A percentile compares a stretch with the other conserved stretches of the same genome.
Conservation (phyloP, 768 basidiomycete species). For the Paxillus rubicundulus region DNA sequence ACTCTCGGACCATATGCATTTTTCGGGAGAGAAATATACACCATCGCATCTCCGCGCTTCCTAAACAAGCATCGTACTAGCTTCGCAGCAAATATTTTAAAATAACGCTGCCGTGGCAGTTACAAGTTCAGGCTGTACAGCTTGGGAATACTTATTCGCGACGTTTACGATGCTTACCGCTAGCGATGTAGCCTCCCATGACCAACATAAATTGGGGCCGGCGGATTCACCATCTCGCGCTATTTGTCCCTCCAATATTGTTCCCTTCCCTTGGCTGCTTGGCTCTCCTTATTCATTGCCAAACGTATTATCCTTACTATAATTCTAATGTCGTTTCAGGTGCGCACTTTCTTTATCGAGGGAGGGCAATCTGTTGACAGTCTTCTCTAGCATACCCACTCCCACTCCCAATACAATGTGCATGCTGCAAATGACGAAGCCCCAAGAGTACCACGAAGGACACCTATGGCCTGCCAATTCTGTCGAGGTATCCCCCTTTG, state of each 20-base stretch:
- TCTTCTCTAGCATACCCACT: conserved; percentile 12
- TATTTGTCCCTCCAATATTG: conserved; percentile 11
- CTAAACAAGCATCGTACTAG: conserved; percentile 25
- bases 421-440: conserved; percentile 18
- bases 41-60: conserved; percentile 4
- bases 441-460: conserved; percentile 41
- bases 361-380: neutral
- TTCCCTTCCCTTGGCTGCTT: neutral
- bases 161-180: conserved; percentile 27
- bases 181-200: conserved; percentile 24
- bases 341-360: conserved; percentile 9
- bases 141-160: conserved; percentile 35
- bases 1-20: no score
- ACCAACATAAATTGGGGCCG: conserved; percentile 30
- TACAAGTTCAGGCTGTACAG: conserved; percentile 29
- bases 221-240: conserved; percentile 2
- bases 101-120: conserved; percentile 29
- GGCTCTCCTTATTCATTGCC: neutral
- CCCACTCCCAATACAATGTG: conserved; percentile 14
- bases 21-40: no score
- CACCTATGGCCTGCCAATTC: conserved; percentile 72
- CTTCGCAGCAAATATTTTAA: conserved; percentile 14
- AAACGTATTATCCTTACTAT: conserved; percentile 1
- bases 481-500: conserved; percentile 52
- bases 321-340: conserved; percentile 24